Evolutionary conservation across 208 protist species (phyloP).

Genomic region (Crithidia acanthocephali): DNA sequence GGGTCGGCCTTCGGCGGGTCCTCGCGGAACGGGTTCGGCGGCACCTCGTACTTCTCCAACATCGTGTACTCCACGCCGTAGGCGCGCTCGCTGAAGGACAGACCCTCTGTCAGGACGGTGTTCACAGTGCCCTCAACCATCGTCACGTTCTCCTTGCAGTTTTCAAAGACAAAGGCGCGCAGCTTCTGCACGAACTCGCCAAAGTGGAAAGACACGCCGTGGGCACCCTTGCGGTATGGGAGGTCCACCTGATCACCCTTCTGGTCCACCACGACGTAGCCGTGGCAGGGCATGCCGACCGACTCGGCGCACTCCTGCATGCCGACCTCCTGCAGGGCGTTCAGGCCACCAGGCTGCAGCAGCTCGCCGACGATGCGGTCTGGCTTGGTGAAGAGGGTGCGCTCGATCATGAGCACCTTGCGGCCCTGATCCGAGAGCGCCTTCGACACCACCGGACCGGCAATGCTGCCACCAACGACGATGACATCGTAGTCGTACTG

Average conservation of each 20-base stretch:
- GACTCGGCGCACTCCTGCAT: constrained; percentile 88
- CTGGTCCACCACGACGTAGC: constrained; percentile 90
- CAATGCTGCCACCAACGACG: constrained; percentile 93
- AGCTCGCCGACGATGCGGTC: constrained; percentile 97
- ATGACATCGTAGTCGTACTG: constrained; percentile 93
- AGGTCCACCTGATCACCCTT: constrained; percentile 65
- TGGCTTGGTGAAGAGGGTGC: constrained; percentile 88
- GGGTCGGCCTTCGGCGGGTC: constrained; percentile 42
- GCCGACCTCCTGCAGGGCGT: constrained; percentile 81
- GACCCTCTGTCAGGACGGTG: constrained; percentile 61
- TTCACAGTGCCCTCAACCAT: constrained; percentile 87
- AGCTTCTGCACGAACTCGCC: constrained; percentile 94
- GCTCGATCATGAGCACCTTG: constrained; percentile 90
- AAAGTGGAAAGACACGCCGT: constrained; percentile 93
- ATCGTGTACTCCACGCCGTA: constrained; percentile 86
- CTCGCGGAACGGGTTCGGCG: constrained; percentile 54
- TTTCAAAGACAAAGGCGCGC: constrained; percentile 65
- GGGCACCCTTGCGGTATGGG: constrained; percentile 63
- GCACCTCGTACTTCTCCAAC: constrained; percentile 55
- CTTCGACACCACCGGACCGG: constrained; percentile 89
- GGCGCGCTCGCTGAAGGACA: constrained; percentile 61
- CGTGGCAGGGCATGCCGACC: constrained; percentile 85
- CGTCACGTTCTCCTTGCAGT: constrained; percentile 79
- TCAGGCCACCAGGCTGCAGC: constrained; percentile 94
- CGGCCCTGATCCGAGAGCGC: constrained; percentile 84